Base-by-base conservation (phyloP, 2,329 filamentous ascomycete species). In the Penicillium brevicompactum region DNA sequence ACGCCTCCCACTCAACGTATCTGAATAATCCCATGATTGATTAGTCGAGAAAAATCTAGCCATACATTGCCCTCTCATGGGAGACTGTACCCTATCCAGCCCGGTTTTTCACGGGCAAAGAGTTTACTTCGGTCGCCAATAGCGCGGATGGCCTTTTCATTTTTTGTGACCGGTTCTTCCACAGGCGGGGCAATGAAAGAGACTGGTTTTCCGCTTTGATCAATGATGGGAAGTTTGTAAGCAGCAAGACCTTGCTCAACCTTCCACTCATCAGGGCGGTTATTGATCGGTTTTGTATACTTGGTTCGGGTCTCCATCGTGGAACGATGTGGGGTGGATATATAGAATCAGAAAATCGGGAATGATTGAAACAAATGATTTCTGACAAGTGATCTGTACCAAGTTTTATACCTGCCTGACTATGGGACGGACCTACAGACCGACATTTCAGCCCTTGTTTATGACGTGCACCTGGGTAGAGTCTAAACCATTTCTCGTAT, bases 1-100 rank as follows among this genome's bases (percentile, higher is more conserved):
- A 87, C 11, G 84, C 79, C 66, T 89, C 87, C 87, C 86, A 89
- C 64, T 89, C 87, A 5, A 90, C 78, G 57, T 88, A 89, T 7
- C 83, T 72, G 9, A 2, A 22, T 40, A 21, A 9, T 27, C 14
- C 7, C 27, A 22, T 14, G 41, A 47, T 43, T 7, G 9, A 24
- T 41, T 43, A 55, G 49, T 27, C 37, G 57, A 53, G 10, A 4
- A 22, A 11, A 22, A 27, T 18, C n/a, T 14, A 55, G 38, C 21
- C 55, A 18, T 58, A 46, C 32, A 34, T 27, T 46, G n/a, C 22
- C 21, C 34, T 24, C 32, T 18, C 13, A 46, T 37, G 27, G 10
- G 7, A 42, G 21, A 58, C 59, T 48, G 14, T 67, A 76, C 73
- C 79, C 79, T 55, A 74, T 74, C 79, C 80, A 82, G 7, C 78